Percentiles rank a stretch among this genome's conserved stretches.
Conservation (phyloP, 345 rosid species). For the Eucalyptus paniculata region DNA sequence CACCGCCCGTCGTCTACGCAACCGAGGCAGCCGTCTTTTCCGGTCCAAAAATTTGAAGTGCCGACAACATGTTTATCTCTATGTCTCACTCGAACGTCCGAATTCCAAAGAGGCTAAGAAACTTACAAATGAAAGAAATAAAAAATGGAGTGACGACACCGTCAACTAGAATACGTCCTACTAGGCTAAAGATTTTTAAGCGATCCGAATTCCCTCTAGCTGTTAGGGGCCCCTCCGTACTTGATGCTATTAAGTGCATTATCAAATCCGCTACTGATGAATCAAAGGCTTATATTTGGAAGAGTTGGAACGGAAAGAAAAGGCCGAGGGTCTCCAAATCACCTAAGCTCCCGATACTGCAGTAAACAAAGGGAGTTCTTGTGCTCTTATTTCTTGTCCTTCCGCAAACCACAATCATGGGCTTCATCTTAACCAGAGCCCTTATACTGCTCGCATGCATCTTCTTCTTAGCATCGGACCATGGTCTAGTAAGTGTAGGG, state of each 20-base stretch:
- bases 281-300: conserved; percentile 36
- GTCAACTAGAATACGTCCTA: no score
- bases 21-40: not conserved
- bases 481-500: conserved; percentile 17
- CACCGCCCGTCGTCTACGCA: not conserved
- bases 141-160: no score
- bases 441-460: conserved; percentile 42
- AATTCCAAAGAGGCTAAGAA: no score
- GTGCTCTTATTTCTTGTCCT: not conserved
- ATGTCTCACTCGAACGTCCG: no score
- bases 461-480: conserved; percentile 32
- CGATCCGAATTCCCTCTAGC: conserved; percentile 35
- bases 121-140: no score
- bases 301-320: conserved; percentile 26
- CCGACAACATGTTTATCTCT: not conserved
- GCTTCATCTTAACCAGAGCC: conserved; percentile 18
- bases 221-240: conserved; percentile 30
- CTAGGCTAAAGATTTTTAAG: conserved; percentile 29
- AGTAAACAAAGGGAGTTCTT: not conserved
- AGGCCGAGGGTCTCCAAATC: not conserved
- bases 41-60: not conserved
- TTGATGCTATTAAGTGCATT: not conserved
- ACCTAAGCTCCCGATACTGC: not conserved
- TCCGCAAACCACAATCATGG: conserved; percentile 10
- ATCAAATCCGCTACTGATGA: conserved; percentile 2